These are phyloP conservation scores for Chrysoporthe deuterocubensis DNA, from an alignment of 2,329 filamentous ascomycete species.

Conservation along the genomic window DNA sequence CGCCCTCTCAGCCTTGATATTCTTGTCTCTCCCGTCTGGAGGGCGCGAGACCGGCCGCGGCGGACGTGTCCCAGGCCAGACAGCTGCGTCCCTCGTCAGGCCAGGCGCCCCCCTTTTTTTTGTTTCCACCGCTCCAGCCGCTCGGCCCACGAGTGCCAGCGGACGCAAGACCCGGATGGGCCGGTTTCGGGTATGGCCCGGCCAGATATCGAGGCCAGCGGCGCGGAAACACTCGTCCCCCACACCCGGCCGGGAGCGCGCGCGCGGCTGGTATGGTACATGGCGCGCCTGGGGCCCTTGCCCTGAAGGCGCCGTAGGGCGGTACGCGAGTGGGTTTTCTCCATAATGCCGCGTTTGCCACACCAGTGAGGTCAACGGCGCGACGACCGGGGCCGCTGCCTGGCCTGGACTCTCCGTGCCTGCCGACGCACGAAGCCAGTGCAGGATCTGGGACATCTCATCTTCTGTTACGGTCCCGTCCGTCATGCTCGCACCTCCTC, in stretches of 20 bases:
- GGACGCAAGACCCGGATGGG: no score
- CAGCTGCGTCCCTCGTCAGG: no score
- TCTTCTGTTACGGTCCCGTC: background rate
- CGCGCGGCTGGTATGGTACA: background rate
- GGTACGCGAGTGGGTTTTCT: background rate
- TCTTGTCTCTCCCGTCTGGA: background rate
- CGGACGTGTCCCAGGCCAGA: background rate
- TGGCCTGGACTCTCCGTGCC: background rate
- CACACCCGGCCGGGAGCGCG: background rate
- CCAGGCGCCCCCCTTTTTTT: background rate
- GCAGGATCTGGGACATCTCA: background rate
- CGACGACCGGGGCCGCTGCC: background rate
- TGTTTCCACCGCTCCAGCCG: no score
- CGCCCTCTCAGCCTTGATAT: constrained; percentile 6
- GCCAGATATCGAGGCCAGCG: background rate
- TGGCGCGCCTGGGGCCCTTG: background rate
- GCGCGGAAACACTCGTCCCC: background rate
- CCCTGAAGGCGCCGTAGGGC: background rate
- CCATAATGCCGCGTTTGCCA: constrained; percentile 1
- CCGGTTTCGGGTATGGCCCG: background rate
- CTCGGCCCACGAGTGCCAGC: no score
- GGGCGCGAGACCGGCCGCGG: background rate
- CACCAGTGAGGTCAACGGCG: background rate
- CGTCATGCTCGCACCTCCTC: background rate
- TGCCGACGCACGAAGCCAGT: background rate